Percentiles rank a stretch among this genome's conserved stretches.
phyloP scores from a whole-genome alignment of 2,329 filamentous ascomycete genomes.

The Diaporthe ampelina region DNA sequence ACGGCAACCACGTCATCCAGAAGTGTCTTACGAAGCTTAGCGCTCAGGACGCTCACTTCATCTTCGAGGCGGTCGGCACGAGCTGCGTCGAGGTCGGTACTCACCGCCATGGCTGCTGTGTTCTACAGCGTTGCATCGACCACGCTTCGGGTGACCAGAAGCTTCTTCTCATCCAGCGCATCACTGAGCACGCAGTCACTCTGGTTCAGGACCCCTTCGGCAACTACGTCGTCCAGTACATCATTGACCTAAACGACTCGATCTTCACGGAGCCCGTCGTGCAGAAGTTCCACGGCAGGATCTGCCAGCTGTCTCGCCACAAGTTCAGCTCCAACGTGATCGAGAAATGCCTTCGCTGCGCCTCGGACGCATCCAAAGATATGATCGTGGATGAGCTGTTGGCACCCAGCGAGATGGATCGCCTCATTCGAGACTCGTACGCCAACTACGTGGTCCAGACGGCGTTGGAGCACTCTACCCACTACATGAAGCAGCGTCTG shows the following conservation, averaged over 20 bases:
- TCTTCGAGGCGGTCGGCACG: slow-evolving; percentile 92
- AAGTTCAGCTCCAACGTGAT: slow-evolving; percentile 99
- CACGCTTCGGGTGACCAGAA: slow-evolving; percentile 94
- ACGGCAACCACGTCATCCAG: slow-evolving; percentile 99
- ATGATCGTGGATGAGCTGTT: slow-evolving; percentile 89
- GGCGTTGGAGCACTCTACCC: slow-evolving; percentile 86
- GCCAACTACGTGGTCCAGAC: slow-evolving; percentile 99
- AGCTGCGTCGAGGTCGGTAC: slow-evolving; percentile 94
- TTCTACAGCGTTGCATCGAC: slow-evolving; percentile 97
- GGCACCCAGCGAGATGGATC: slow-evolving; percentile 81
- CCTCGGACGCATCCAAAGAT: slow-evolving; percentile 80
- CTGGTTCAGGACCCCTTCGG: slow-evolving; percentile 97
- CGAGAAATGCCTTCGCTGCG: slow-evolving; percentile 93
- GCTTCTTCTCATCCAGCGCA: slow-evolving; percentile 85
- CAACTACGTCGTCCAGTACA: slow-evolving; percentile 99
- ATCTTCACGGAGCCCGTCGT: slow-evolving; percentile 92
- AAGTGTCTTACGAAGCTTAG: slow-evolving; percentile 97
- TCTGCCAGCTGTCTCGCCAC: slow-evolving; percentile 84
- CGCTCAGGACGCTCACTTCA: slow-evolving; percentile 89
- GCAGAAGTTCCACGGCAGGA: slow-evolving; percentile 80
- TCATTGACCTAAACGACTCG: slow-evolving; percentile 91
- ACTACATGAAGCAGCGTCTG: slow-evolving; percentile 78
- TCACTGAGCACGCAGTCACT: slow-evolving; percentile 88
- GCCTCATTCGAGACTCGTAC: slow-evolving; percentile 90
- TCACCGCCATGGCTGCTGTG: slow-evolving; percentile 97